Base-by-base conservation (phyloP, 768 basidiomycete genomes). In the Mycena venus region DNA sequence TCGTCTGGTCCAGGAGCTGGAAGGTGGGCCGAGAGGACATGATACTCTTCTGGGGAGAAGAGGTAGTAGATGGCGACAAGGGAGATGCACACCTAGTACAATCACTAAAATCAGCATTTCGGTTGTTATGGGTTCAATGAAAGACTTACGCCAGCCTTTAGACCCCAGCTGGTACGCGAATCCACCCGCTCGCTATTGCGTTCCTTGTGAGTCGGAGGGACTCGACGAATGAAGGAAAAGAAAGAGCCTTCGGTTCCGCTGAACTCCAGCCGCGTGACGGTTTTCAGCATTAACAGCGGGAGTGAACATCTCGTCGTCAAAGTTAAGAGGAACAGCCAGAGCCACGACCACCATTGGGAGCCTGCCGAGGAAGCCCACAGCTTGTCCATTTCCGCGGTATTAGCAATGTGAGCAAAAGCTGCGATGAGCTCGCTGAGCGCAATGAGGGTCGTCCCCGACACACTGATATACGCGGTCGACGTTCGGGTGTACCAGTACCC, bases 401-500 rank as follows among this genome's bases (percentile, higher is more conserved):
- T 55, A 17, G 67, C 17, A 7, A 74, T 51, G 8, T 68, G 36
- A 15, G 78, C 62, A 14, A 77, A 23, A 3, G 68, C 56, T n/a
- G 56, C 34, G 31, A 75, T 12, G 56, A 78, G 32, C 27, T 27
- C 51, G 47, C 74, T 69, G 7, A 70, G 32, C 17, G 79, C 80
- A 0, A 80, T 25, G 8, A 84, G 71, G 19, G 77, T 53, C 1
- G 79, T 81, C 17, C 85, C 84, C 0, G 78, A 42, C 11, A 81
- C 76, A 23, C 82, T 83, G 64, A 86, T 81, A 8, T 77, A 80
- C 10, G 78, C 79, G 0, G 83, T 85, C 2, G 84, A 82, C 19
- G 75, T 80, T 29, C 83, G 82, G 0, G 84, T 81, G 53, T 78
- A 84, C 84, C 84, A 86, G 68, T 86, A 85, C 32, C 78, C 68